Conservation (phyloP, 129 eudicot genomes). For the Artemisia argyi region DNA sequence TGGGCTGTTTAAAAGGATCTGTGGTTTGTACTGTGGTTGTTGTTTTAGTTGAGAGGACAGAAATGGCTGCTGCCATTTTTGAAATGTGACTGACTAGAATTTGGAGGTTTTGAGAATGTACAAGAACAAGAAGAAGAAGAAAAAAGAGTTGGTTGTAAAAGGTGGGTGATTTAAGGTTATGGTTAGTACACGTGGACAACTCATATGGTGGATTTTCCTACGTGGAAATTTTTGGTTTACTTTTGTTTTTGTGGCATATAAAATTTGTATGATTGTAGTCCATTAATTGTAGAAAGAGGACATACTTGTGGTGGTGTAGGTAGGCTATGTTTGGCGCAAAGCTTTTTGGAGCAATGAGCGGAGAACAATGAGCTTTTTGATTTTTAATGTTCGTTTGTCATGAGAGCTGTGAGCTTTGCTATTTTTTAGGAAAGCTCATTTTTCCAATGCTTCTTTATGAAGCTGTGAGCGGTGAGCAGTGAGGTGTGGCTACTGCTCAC, state of each 20-base stretch:
- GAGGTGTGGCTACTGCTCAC: no score
- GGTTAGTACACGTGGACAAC: slow-evolving; percentile 50
- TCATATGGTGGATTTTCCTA: slow-evolving; percentile 28
- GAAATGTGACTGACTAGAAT: neutral
- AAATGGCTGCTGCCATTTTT: slow-evolving; percentile 53
- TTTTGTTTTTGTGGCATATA: slow-evolving; percentile 8
- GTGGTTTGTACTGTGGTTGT: slow-evolving; percentile 26
- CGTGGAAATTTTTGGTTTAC: slow-evolving; percentile 15
- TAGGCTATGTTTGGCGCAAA: no score
- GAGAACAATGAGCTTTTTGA: no score
- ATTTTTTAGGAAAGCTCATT: no score
- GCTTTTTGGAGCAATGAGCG: no score
- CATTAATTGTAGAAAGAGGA: neutral
- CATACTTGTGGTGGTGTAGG: neutral
- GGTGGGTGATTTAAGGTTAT: slow-evolving; percentile 33
- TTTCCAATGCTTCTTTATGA: no score
- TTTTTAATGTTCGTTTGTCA: no score
- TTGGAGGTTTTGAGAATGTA: neutral
- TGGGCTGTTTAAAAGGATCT: slow-evolving; percentile 38
- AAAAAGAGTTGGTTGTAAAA: neutral
- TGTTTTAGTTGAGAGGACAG: slow-evolving; percentile 51
- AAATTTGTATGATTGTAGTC: neutral
- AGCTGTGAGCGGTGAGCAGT: no score
- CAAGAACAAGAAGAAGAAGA: neutral
- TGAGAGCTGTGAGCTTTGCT: no score